Conservation (phyloP, 2,329 filamentous ascomycete species). For the Fusarium nodosum region DNA sequence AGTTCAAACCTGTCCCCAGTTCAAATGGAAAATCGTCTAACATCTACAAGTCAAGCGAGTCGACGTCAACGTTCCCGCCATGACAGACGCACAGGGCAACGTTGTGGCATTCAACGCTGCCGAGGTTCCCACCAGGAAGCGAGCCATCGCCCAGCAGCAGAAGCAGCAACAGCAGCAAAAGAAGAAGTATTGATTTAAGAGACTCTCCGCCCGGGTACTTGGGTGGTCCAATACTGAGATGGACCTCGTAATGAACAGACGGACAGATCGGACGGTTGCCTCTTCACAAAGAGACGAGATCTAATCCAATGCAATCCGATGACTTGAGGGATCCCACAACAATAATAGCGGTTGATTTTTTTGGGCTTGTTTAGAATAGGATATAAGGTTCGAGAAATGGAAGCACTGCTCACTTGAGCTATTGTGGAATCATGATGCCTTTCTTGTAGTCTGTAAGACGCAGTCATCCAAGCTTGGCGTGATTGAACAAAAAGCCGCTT, state of each 20-base stretch:
- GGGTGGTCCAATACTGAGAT: not conserved
- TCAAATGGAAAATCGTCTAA: slow-evolving; percentile 18
- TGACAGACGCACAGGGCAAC: slow-evolving; percentile 62
- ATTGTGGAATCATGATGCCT: slow-evolving; percentile 23
- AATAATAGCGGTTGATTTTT: slow-evolving; percentile 21
- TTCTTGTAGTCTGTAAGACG: slow-evolving; percentile 3
- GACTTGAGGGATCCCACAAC: slow-evolving; percentile 17
- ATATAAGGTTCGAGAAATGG: slow-evolving; percentile 29
- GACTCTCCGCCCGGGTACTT: not conserved
- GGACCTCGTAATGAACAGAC: slow-evolving; percentile 26
- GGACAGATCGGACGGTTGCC: slow-evolving; percentile 16
- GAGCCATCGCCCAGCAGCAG: slow-evolving; percentile 17
- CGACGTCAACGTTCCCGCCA: slow-evolving; percentile 58
- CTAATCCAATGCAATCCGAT: slow-evolving; percentile 3
- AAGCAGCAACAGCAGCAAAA: slow-evolving; percentile 17
- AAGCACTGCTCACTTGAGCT: slow-evolving; percentile 28
- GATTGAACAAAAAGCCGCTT: not conserved
- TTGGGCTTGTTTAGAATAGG: slow-evolving; percentile 33
- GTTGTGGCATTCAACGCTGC: slow-evolving; percentile 61
- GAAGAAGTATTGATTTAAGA: slow-evolving; percentile 16
- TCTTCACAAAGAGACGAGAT: slow-evolving; percentile 3
- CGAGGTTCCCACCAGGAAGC: slow-evolving; percentile 56
- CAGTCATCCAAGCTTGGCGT: slow-evolving; percentile 14
- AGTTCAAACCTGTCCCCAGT: slow-evolving; percentile 13
- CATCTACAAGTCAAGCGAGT: slow-evolving; percentile 37